Conservation (phyloP, 2,329 filamentous ascomycete genomes). For the Calcarisporium arbuscula region DNA sequence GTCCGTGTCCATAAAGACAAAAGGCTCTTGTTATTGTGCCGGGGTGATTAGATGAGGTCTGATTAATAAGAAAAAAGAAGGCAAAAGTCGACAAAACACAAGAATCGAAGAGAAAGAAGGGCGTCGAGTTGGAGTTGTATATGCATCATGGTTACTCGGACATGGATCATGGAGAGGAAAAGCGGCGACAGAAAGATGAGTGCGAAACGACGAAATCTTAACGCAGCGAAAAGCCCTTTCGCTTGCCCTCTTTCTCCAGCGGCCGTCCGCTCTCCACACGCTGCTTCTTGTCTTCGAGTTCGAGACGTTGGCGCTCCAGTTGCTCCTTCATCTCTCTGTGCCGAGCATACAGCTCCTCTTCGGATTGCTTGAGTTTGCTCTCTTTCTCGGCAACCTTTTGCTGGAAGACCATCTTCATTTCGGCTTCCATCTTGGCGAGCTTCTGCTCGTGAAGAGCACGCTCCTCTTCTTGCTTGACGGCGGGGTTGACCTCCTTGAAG, state of each 20-base stretch:
- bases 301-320: conserved; percentile 86
- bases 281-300: conserved; percentile 97
- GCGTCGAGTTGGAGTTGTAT: conserved; percentile 53
- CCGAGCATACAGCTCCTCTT: conserved; percentile 95
- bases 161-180: conserved; percentile 42
- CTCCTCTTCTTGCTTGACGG: conserved; percentile 99
- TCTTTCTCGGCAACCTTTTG: conserved; percentile 99
- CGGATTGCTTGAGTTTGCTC: conserved; percentile 98
- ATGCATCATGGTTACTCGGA: conserved; percentile 53
- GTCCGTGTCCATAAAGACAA: conserved; percentile 23
- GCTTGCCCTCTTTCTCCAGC: conserved; percentile 95
- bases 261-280: conserved; percentile 93
- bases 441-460: conserved; percentile 97
- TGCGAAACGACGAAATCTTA: conserved; percentile 47
- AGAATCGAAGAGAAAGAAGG: conserved; percentile 43
- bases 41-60: conserved; percentile 31
- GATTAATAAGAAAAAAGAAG: conserved; percentile 33
- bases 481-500: conserved; percentile 99
- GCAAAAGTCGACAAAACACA: conserved; percentile 29
- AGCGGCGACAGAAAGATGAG: conserved; percentile 13
- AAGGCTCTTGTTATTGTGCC: conserved; percentile 27
- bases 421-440: conserved; percentile 99
- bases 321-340: conserved; percentile 99
- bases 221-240: conserved; percentile 98
- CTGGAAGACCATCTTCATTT: conserved; percentile 99